Evolutionary conservation across 2,329 filamentous ascomycete genomes (phyloP).

Genomic region (Pseudocercospora macadamiae): DNA sequence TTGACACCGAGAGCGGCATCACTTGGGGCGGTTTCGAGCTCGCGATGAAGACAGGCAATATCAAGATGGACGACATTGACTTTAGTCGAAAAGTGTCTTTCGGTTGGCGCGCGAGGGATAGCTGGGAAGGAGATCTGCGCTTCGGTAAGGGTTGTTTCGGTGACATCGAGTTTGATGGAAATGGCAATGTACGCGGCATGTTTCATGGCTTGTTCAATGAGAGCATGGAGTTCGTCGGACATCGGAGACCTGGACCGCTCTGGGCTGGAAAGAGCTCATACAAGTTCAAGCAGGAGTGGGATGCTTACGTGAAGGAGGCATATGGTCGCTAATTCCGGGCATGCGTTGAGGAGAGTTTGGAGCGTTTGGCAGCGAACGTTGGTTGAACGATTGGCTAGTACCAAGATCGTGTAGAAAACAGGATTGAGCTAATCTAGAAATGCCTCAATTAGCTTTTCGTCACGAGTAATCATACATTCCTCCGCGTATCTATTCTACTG

Average conservation of each 20-base stretch:
- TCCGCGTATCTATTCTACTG: not conserved
- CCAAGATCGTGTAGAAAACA: no score
- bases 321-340: conserved; percentile 29
- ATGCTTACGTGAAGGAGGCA: conserved; percentile 30
- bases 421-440: no score
- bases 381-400: no score
- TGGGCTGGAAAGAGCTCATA: conserved; percentile 27
- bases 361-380: no score
- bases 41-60: conserved; percentile 46
- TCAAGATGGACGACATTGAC: conserved; percentile 42
- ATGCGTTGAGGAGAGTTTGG: no score
- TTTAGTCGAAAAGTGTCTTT: conserved; percentile 23
- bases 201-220: conserved; percentile 36
- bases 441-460: no score
- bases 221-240: conserved; percentile 34
- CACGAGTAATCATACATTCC: not conserved
- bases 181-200: conserved; percentile 25
- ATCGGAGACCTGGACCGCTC: conserved; percentile 27
- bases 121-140: conserved; percentile 27
- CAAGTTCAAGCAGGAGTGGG: conserved; percentile 36
- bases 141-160: conserved; percentile 42
- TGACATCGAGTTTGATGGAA: conserved; percentile 35
- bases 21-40: conserved; percentile 55
- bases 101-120: conserved; percentile 40
- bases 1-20: conserved; percentile 38